Evolutionary conservation across 2,329 filamentous ascomycete genomes (phyloP).

Genomic region (Pseudocercospora macadamiae): DNA sequence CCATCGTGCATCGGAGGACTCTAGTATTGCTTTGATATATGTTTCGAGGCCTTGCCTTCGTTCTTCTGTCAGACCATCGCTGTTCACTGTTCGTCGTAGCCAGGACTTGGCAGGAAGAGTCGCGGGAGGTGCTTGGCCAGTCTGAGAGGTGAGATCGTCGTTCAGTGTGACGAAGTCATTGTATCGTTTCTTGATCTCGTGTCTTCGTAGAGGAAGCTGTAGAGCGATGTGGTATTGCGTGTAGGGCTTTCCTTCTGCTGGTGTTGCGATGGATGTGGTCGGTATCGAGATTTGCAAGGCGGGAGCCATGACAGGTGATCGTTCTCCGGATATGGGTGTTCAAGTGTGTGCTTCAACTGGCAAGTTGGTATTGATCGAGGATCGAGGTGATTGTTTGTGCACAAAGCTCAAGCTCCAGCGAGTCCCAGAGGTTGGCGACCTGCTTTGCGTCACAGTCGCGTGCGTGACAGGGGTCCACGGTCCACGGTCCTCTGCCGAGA

Average conservation of each 20-base stretch:
- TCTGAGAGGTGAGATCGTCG: conserved; percentile 60
- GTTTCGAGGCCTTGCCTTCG: conserved; percentile 69
- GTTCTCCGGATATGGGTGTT: background rate
- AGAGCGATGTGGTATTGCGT: conserved; percentile 80
- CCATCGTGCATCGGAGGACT: conserved; percentile 75
- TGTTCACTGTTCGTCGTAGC: conserved; percentile 73
- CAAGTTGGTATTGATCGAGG: too few species aligned
- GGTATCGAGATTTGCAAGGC: conserved; percentile 52
- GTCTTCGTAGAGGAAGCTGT: conserved; percentile 74
- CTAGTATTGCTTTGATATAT: conserved; percentile 73
- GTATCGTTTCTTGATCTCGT: conserved; percentile 79
- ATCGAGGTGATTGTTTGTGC: too few species aligned
- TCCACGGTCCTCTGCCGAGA: background rate
- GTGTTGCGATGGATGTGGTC: conserved; percentile 52
- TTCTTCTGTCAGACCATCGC: conserved; percentile 69
- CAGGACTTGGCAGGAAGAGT: conserved; percentile 74
- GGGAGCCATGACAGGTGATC: conserved; percentile 43
- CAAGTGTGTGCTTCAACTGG: too few species aligned
- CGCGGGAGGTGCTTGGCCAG: conserved; percentile 66
- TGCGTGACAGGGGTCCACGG: background rate
- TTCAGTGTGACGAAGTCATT: conserved; percentile 76
- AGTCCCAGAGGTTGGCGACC: too few species aligned
- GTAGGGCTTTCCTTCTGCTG: conserved; percentile 62
- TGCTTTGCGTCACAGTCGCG: conserved; percentile 2
- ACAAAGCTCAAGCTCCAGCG: too few species aligned